These are phyloP conservation scores for Cucurbita pepo DNA, from an alignment of 306 rosid species.

Conservation along the genomic window DNA sequence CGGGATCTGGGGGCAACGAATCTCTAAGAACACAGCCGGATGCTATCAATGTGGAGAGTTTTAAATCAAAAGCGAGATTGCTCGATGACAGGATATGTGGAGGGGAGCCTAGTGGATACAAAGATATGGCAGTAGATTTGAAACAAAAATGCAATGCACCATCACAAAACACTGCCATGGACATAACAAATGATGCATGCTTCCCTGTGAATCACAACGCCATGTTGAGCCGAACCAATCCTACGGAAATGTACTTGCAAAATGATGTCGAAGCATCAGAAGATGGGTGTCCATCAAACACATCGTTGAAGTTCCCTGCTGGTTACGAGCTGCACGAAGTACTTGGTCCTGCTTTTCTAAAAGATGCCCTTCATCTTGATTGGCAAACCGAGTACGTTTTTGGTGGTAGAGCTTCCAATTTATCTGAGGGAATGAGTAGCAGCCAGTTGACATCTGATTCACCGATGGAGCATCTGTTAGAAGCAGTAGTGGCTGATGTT, in stretches of 20 bases:
- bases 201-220: slow-evolving; percentile 35
- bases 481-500: slow-evolving; percentile 70
- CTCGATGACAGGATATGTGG: slow-evolving; percentile 22
- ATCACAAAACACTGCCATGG: slow-evolving; percentile 13
- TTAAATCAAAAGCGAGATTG: slow-evolving; percentile 20
- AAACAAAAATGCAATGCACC: slow-evolving; percentile 13
- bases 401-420: slow-evolving; percentile 26
- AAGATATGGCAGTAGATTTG: slow-evolving; percentile 23
- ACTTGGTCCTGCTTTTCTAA: slow-evolving; percentile 71
- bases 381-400: slow-evolving; percentile 25
- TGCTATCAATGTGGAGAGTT: slow-evolving; percentile 26
- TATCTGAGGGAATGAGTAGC: slow-evolving; percentile 32
- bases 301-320: slow-evolving; percentile 67
- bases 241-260: slow-evolving; percentile 28
- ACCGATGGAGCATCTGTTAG: slow-evolving; percentile 66
- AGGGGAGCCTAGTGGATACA: slow-evolving; percentile 38
- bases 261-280: slow-evolving; percentile 18
- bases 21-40: slow-evolving; percentile 30
- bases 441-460: slow-evolving; percentile 60
- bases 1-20: slow-evolving; percentile 16
- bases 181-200: slow-evolving; percentile 23
- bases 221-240: slow-evolving; percentile 15
- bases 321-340: slow-evolving; percentile 94
- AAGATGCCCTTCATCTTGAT: slow-evolving; percentile 31
- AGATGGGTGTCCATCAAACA: slow-evolving; percentile 21